Evolutionary conservation across 345 rosid species (phyloP).

Genomic region (Turritis glabra): DNA sequence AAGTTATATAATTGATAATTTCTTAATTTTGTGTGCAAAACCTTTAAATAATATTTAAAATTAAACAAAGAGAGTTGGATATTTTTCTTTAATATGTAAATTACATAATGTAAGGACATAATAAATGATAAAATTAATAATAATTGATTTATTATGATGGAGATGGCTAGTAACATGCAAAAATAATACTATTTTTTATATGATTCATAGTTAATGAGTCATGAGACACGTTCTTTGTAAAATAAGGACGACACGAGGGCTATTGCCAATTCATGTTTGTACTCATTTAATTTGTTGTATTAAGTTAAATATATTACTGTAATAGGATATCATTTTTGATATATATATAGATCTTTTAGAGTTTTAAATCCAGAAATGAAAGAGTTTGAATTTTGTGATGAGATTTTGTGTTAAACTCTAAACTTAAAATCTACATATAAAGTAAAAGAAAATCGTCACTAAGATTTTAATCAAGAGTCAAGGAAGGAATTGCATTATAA

Average conservation of each 20-base stretch:
- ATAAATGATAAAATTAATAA: neutral
- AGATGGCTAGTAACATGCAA: slow-evolving; percentile 14
- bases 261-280: neutral
- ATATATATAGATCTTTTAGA: too few relatives aligned
- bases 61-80: neutral
- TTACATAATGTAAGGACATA: neutral
- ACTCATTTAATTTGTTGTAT: neutral
- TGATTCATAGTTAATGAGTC: slow-evolving; percentile 8
- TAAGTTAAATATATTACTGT: neutral
- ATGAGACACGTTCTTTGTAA: slow-evolving; percentile 21
- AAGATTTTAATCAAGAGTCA: neutral
- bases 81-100: neutral
- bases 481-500: neutral
- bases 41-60: too few relatives aligned
- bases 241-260: slow-evolving; percentile 25
- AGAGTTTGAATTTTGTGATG: neutral
- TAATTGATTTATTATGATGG: slow-evolving; percentile 11
- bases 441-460: neutral
- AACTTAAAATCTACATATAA: neutral
- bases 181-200: neutral
- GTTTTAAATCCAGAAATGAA: neutral
- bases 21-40: neutral
- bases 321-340: neutral
- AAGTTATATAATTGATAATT: too few relatives aligned
- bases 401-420: neutral